Evolutionary conservation across 768 basidiomycete genomes (phyloP), one percentile per base, ranked within the genome.

Genomic region (Rhodotorula kratochvilovae): DNA sequence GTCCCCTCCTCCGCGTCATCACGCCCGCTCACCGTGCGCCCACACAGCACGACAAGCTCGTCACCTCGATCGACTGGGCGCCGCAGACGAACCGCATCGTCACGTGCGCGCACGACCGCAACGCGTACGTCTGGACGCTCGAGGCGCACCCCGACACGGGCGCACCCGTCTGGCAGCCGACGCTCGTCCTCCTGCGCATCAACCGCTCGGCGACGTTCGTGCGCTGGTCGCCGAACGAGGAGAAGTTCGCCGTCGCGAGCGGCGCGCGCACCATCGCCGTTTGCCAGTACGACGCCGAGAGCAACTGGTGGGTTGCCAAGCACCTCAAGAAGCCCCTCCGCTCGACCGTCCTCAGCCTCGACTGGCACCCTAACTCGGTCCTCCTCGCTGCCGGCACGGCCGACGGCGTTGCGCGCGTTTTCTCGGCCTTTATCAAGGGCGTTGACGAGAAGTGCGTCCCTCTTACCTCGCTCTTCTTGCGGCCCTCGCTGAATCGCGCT

Each of bases 301-400:
- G 90, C 82, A 90, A 99, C 80, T 99, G 96, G 96, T 99, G 96
- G 96, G 91, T 96, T 7, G 89, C 94, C 27, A 92, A 91, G 79
- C 89, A 90, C 70, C 83, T 99, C 80, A 99, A 98, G 88, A 98
- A 98, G 81, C 96, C 96, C 35, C 90, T 99, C 78, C 83, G 92
- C 73, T 92, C 92, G 8, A 99, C 96, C 1, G 94, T 99, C 23
- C 84, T 98, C 53, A 87, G 88, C 10, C 83, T 99, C 76, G 95
- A 98, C 76, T 99, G 96, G 96, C 96, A 99, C 79, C 94, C 96
- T 36, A 98, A 98, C 84, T 98, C 96, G 79, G 94, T 98, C 23
- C 84, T 99, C 12, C 87, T 99, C 36, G 96, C 95, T 8, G 90
- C 95, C 46, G 96, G 96, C n/a, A 89, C 91, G 68, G 93, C 95